A percentile compares a stretch with the other conserved stretches of the same genome.
phyloP scores from a whole-genome alignment of 345 rosid species.

The Mallotus nudiflorus region DNA sequence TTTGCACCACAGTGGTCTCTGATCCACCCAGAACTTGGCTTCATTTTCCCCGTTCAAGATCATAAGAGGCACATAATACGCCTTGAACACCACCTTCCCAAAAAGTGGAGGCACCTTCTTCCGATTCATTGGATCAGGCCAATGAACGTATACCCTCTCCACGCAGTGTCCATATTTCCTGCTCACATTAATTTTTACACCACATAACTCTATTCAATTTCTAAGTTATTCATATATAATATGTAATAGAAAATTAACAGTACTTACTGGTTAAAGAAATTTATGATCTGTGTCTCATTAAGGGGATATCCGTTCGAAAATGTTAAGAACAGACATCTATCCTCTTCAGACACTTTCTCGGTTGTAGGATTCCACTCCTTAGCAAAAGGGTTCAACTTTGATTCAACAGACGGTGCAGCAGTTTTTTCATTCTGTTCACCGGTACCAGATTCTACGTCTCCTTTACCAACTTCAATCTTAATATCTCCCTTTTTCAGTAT shows the following conservation, averaged over 20 bases:
- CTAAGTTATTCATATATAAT: too few relatives aligned
- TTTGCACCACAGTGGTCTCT: constrained; percentile 45
- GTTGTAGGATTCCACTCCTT: constrained; percentile 25
- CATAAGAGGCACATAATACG: constrained; percentile 13
- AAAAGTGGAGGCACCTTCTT: constrained; percentile 15
- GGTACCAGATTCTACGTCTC: too few relatives aligned
- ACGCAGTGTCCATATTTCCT: constrained; percentile 36
- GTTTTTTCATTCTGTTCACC: too few relatives aligned
- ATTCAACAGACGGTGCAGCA: not conserved
- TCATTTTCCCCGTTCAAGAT: constrained; percentile 20
- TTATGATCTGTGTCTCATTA: constrained; percentile 21
- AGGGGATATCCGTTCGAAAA: constrained; percentile 43
- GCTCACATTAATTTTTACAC: not conserved
- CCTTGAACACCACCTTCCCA: constrained; percentile 37
- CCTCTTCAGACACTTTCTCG: constrained; percentile 24
- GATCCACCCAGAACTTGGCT: constrained; percentile 28
- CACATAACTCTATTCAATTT: not conserved
- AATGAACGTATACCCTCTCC: constrained; percentile 41
- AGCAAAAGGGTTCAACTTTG: constrained; percentile 30
- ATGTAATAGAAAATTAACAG: not conserved
- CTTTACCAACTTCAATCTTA: not conserved
- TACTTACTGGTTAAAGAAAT: constrained; percentile 31
- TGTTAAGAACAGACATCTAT: constrained; percentile 36
- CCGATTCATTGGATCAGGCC: constrained; percentile 12
- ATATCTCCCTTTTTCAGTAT: not conserved